Base-by-base conservation (phyloP, 176 grass and related monocot species). In the Musa acuminata region DNA sequence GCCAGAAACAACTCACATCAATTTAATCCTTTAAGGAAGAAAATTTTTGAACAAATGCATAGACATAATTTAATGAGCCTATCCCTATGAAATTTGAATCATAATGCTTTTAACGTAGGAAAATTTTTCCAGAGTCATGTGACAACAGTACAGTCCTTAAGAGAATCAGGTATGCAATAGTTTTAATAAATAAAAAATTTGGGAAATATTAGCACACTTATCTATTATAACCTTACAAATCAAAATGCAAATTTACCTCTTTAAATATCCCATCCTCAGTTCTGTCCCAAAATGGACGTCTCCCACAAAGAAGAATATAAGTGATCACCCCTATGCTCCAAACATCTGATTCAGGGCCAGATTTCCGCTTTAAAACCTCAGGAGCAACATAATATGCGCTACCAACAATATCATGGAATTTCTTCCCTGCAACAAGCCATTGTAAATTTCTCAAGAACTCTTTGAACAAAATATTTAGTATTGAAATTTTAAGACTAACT, bases 271-370 rank as follows among this genome's bases (percentile, higher is more conserved):
- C 95, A 76, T 99, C 95, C 79, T 99, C 95, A 43, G 95, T 99
- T 62, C 89, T 90, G 79, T 99, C 91, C 95, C 95, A 99, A 91
- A 99, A 99, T 17, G 95, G 95, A 2, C 88, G 95, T 77, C 85
- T 91, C 63, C 95, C 95, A 89, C 95, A 99, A 23, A 99, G 90
- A 80, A 99, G 83, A 85, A 99, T 99, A 69, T 99, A 99, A 52
- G 95, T 94, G 83, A 99, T 99, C 22, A 99, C 95, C 64, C 95
- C 95, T 89, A 99, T 99, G 78, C 95, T 99, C 95, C 95, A 99
- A 77, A 99, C 95, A 75, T 99, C 95, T 14, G 95, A 99, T 69
- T 94, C 91, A 53, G 95, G 95, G 12, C 95, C 95, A 25, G 95
- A 99, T 20, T 83, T 76, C 0, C 95, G 84, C 80, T 94, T 99